Conservation (phyloP, 164 flowering plant species). For the Vitis riparia region DNA sequence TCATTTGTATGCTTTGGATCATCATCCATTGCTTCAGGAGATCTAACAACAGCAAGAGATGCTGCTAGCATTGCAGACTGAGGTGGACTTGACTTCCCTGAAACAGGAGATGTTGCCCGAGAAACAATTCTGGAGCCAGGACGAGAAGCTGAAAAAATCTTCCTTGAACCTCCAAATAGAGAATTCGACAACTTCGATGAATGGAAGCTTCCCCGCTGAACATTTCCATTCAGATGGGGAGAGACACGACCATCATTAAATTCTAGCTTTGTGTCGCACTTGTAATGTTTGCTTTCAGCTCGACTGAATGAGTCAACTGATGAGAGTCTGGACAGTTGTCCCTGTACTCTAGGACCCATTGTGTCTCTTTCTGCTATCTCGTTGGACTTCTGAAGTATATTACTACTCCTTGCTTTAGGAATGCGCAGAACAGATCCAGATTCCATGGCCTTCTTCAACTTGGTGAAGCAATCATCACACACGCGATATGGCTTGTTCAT, state of each 20-base stretch:
- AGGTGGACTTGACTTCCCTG: conserved; percentile 47
- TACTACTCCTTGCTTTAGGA: conserved; percentile 39
- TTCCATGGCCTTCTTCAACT: conserved; percentile 62
- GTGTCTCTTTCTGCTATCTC: conserved; percentile 49
- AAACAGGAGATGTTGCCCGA: conserved; percentile 58
- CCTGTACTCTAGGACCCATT: conserved; percentile 32
- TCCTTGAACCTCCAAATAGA: conserved; percentile 30
- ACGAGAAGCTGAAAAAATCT: conserved; percentile 40
- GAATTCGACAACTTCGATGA: conserved; percentile 37
- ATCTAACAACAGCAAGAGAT: conserved; percentile 17
- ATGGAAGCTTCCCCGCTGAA: conserved; percentile 36
- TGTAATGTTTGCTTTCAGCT: conserved; percentile 35
- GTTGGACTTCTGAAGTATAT: conserved; percentile 23
- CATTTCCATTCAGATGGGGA: conserved; percentile 31
- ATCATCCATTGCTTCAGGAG: conserved; percentile 31
- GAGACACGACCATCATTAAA: conserved; percentile 26
- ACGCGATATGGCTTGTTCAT: conserved; percentile 86
- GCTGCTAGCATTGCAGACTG: conserved; percentile 30
- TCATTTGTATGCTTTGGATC: conserved; percentile 45
- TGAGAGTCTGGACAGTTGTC: conserved; percentile 56
- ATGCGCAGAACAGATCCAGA: conserved; percentile 30
- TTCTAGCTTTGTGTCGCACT: conserved; percentile 26
- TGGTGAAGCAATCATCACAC: conserved; percentile 83
- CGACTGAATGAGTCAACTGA: conserved; percentile 53
- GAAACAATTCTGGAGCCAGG: conserved; percentile 59